phyloP scores from a whole-genome alignment of 2,329 filamentous ascomycete genomes.

The Botrytis hyacinthi region DNA sequence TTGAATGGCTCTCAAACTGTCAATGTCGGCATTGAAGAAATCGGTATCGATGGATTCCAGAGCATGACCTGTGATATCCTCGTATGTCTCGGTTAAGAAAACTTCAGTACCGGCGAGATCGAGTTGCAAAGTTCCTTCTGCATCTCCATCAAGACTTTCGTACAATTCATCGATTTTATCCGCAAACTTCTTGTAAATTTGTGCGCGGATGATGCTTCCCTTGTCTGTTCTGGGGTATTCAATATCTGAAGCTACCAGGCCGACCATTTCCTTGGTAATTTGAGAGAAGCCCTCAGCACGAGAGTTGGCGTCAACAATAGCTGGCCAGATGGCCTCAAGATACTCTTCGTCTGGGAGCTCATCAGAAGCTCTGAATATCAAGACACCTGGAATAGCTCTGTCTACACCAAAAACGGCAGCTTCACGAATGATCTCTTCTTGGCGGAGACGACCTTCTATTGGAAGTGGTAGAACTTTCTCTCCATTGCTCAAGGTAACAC shows the following conservation, averaged over 20 bases:
- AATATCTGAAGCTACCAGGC: slow-evolving; percentile 45
- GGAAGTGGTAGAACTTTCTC: slow-evolving; percentile 49
- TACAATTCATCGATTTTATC: slow-evolving; percentile 46
- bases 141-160: slow-evolving; percentile 34
- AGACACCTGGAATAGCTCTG: slow-evolving; percentile 50
- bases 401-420: slow-evolving; percentile 57
- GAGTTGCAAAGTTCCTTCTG: slow-evolving; percentile 27
- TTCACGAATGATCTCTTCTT: slow-evolving; percentile 53
- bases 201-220: slow-evolving; percentile 51
- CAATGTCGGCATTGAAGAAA: slow-evolving; percentile 57
- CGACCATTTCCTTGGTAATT: slow-evolving; percentile 53
- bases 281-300: slow-evolving; percentile 51
- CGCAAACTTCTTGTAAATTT: slow-evolving; percentile 48
- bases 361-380: slow-evolving; percentile 50
- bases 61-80: slow-evolving; percentile 22
- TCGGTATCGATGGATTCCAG: slow-evolving; percentile 46
- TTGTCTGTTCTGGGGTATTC: slow-evolving; percentile 53
- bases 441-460: slow-evolving; percentile 53
- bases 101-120: slow-evolving; percentile 37
- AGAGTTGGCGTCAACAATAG: slow-evolving; percentile 51
- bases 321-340: slow-evolving; percentile 49
- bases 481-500: slow-evolving; percentile 47
- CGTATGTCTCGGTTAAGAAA: slow-evolving; percentile 32
- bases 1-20: slow-evolving; percentile 57
- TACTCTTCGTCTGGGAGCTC: slow-evolving; percentile 46